These are phyloP conservation scores for Lotmaria passim DNA, from an alignment of 208 protist species.

Conservation along the genomic window DNA sequence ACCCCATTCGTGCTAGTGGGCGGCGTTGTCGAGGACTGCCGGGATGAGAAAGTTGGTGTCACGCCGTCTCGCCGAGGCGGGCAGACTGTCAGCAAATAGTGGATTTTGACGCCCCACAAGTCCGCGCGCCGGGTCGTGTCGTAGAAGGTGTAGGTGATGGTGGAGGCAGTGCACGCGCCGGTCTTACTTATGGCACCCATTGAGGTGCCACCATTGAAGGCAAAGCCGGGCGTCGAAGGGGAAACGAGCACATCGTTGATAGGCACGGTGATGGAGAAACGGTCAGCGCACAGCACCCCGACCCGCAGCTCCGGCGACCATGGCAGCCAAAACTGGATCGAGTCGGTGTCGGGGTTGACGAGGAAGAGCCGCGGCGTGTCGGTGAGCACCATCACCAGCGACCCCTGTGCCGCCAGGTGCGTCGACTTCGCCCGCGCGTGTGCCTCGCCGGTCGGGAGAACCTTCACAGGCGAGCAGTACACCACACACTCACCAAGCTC, in stretches of 20 bases:
- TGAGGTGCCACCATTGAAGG: constrained; percentile 1
- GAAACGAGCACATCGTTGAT: constrained; percentile 1
- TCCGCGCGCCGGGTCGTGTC: constrained; percentile 50
- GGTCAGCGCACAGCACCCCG: constrained; percentile 27
- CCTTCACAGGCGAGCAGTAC: constrained; percentile 53
- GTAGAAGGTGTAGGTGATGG: constrained; percentile 35
- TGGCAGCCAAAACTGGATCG: constrained; percentile 37
- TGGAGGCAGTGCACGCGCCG: not conserved
- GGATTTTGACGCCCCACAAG: constrained; percentile 58
- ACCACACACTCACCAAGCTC: constrained; percentile 50
- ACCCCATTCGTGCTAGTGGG: not conserved
- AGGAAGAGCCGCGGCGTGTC: constrained; percentile 69
- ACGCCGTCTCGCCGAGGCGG: not conserved
- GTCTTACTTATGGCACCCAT: not conserved
- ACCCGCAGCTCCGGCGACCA: constrained; percentile 49
- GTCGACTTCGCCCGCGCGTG: not conserved
- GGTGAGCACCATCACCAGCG: constrained; percentile 67
- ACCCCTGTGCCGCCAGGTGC: not conserved
- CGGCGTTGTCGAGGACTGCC: constrained; percentile 7
- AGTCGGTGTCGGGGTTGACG: constrained; percentile 37
- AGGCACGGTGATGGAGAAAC: constrained; percentile 38
- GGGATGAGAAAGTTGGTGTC: not conserved
- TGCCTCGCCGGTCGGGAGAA: constrained; percentile 10
- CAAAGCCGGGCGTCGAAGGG: constrained; percentile 11
- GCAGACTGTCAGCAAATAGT: constrained; percentile 21